Percentiles rank a stretch among this genome's conserved stretches.
phyloP scores from a whole-genome alignment of 768 basidiomycete species.

The Pleurotus pulmonarius region DNA sequence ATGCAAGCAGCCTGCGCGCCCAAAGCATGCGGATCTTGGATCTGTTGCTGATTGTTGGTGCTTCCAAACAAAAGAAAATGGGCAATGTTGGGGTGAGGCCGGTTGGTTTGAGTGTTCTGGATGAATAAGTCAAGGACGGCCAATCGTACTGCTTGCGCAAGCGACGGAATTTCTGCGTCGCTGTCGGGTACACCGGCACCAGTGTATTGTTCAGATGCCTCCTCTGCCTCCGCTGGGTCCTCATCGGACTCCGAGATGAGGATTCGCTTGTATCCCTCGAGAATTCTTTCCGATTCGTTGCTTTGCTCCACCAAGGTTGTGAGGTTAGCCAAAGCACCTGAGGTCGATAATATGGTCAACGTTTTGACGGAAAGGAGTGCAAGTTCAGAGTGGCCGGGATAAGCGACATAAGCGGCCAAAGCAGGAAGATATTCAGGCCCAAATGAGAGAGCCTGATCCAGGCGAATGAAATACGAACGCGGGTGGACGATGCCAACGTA shows the following conservation, averaged over 20 bases:
- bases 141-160: constrained; percentile 68
- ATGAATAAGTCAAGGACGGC: constrained; percentile 82
- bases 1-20: constrained; percentile 68
- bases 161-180: constrained; percentile 38
- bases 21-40: constrained; percentile 77
- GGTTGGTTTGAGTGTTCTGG: constrained; percentile 60
- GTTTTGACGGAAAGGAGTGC: constrained; percentile 78
- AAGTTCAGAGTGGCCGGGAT: constrained; percentile 68
- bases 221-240: constrained; percentile 59
- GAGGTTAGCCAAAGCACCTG: constrained; percentile 66
- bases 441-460: constrained; percentile 75
- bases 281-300: constrained; percentile 79
- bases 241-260: constrained; percentile 60
- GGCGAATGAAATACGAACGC: constrained; percentile 65
- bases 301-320: constrained; percentile 78
- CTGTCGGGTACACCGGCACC: constrained; percentile 71
- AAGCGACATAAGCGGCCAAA: constrained; percentile 76
- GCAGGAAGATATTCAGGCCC: constrained; percentile 71
- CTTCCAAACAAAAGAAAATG: constrained; percentile 85
- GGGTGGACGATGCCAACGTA: constrained; percentile 54
- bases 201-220: constrained; percentile 55
- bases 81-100: constrained; percentile 76
- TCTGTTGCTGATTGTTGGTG: constrained; percentile 52
- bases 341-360: constrained; percentile 60
- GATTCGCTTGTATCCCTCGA: constrained; percentile 70